Conservation (phyloP, 2,329 filamentous ascomycete species). For the Penicillium sp. region DNA sequence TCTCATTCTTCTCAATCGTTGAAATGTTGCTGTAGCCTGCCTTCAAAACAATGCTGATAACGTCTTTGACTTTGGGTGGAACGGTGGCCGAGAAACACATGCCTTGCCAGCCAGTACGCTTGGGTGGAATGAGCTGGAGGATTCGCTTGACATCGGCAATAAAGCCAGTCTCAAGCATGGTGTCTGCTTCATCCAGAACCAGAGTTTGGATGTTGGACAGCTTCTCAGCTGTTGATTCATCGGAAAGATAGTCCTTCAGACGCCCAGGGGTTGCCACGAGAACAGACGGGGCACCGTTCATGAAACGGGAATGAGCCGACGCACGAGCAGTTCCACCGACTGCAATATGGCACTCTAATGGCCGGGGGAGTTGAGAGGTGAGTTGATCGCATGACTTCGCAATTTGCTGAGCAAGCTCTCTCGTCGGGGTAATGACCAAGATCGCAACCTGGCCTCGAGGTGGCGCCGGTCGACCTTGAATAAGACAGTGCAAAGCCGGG, state of each 20-base stretch:
- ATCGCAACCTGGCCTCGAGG: constrained; percentile 48
- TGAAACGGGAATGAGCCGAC: constrained; percentile 32
- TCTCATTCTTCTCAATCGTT: constrained; percentile 77
- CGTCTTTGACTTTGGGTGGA: constrained; percentile 75
- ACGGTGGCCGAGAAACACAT: constrained; percentile 93
- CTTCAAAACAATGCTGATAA: constrained; percentile 68
- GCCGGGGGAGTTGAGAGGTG: constrained; percentile 43
- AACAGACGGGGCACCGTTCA: constrained; percentile 38
- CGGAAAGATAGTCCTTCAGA: constrained; percentile 52
- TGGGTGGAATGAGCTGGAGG: constrained; percentile 55
- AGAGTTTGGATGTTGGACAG: constrained; percentile 54
- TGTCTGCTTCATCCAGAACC: constrained; percentile 50
- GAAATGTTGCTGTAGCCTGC: constrained; percentile 81
- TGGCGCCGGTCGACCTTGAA: constrained; percentile 33
- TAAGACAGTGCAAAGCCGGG: constrained; percentile 52
- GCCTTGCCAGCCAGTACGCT: constrained; percentile 50
- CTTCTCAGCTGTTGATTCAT: constrained; percentile 47
- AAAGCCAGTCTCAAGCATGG: constrained; percentile 46
- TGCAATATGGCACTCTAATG: constrained; percentile 50
- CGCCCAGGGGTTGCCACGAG: constrained; percentile 55
- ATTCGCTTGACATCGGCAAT: constrained; percentile 58
- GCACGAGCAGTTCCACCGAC: constrained; percentile 45
- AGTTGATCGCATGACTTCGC: constrained; percentile 51
- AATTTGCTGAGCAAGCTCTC: constrained; percentile 56
- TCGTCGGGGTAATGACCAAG: constrained; percentile 53